Percentiles rank a stretch among this genome's conserved stretches.
phyloP scores from a whole-genome alignment of 345 rosid species.

The Euphorbia pulcherrima region DNA sequence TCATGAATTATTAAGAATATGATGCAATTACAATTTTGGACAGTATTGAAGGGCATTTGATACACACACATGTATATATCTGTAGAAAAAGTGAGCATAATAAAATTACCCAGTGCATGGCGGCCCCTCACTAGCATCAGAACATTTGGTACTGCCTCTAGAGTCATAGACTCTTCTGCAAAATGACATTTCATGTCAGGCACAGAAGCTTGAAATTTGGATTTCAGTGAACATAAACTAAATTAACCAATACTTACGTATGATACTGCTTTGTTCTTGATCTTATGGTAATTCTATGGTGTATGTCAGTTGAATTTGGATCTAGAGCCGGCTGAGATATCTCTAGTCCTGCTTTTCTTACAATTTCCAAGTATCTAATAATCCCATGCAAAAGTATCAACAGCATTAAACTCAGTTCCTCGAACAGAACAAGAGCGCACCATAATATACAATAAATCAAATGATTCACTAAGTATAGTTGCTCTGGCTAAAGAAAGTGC shows the following conservation, averaged over 20 bases:
- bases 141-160: slow-evolving; percentile 84
- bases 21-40: not conserved
- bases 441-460: not conserved
- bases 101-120: slow-evolving; percentile 91
- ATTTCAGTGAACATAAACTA: slow-evolving; percentile 6
- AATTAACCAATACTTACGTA: slow-evolving; percentile 40
- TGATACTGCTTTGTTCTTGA: slow-evolving; percentile 67
- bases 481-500: not conserved
- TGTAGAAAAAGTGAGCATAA: not conserved
- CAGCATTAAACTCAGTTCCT: not conserved
- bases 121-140: slow-evolving; percentile 82
- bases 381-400: not conserved
- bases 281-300: slow-evolving; percentile 90
- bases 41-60: not conserved
- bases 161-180: slow-evolving; percentile 79
- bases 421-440: not conserved
- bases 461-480: not conserved
- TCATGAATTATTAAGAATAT: not conserved
- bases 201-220: not conserved
- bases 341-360: slow-evolving; percentile 75
- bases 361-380: slow-evolving; percentile 68
- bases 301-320: slow-evolving; percentile 90
- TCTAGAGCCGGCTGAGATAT: slow-evolving; percentile 97
- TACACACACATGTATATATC: not conserved
- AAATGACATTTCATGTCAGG: slow-evolving; percentile 21